These are phyloP conservation scores for Chrysanthemum makinoi DNA, from an alignment of 129 eudicot genomes.

Conservation along the genomic window DNA sequence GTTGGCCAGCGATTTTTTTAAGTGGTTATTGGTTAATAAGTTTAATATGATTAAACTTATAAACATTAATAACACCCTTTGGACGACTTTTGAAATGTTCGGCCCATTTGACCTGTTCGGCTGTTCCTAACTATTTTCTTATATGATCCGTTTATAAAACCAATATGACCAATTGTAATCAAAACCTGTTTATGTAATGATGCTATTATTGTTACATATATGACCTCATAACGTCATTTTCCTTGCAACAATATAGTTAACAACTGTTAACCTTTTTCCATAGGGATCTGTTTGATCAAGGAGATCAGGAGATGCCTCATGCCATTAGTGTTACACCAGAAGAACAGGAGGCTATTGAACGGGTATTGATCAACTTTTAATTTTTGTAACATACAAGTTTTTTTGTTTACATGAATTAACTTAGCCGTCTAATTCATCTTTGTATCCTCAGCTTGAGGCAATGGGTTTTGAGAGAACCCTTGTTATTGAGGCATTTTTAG, in stretches of 20 bases:
- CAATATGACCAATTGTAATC: not conserved
- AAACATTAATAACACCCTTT: not conserved
- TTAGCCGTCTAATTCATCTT: constrained; percentile 6
- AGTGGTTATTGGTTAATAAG: not conserved
- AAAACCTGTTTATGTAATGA: too few species aligned
- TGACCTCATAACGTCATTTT: not conserved
- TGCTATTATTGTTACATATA: not conserved
- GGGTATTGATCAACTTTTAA: constrained; percentile 44
- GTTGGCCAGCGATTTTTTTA: not conserved
- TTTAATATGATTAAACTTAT: not conserved
- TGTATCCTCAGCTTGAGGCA: constrained; percentile 63
- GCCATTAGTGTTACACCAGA: constrained; percentile 87
- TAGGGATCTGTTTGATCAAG: constrained; percentile 91
- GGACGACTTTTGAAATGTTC: not conserved
- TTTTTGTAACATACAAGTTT: not conserved
- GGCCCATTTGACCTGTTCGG: not conserved
- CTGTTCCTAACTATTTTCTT: not conserved
- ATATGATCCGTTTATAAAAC: not conserved
- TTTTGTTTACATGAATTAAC: not conserved
- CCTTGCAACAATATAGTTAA: not conserved
- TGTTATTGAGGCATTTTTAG: constrained; percentile 92
- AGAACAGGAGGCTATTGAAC: constrained; percentile 94
- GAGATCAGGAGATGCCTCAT: constrained; percentile 90
- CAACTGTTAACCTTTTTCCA: not conserved
- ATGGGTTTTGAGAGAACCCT: constrained; percentile 97